Evolutionary conservation across 2,329 filamentous ascomycete species (phyloP).

Genomic region (Alternaria novae-zelandiae): DNA sequence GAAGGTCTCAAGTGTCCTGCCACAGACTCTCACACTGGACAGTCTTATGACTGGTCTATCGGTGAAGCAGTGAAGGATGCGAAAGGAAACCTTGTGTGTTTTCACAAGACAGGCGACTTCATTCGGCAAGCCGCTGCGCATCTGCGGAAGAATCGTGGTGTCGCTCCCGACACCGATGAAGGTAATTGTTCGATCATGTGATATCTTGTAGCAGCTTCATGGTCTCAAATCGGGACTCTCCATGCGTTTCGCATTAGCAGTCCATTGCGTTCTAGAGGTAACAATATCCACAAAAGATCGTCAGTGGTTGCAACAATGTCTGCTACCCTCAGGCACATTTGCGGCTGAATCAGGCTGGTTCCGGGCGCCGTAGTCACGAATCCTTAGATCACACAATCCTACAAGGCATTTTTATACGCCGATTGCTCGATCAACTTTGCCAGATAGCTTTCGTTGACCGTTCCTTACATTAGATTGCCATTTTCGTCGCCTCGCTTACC

Average conservation of each 20-base stretch:
- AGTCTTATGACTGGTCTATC: slow-evolving; percentile 41
- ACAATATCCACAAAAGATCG: not conserved
- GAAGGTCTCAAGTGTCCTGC: slow-evolving; percentile 39
- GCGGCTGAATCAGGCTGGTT: not conserved
- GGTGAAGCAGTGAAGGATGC: slow-evolving; percentile 42
- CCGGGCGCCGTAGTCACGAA: not conserved
- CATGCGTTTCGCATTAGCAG: not conserved
- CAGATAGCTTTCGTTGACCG: not conserved
- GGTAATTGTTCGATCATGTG: not conserved
- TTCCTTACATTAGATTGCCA: not conserved
- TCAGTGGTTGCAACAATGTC: not conserved
- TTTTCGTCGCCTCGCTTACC: slow-evolving; percentile 3
- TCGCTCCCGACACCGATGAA: slow-evolving; percentile 15
- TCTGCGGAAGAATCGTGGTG: slow-evolving; percentile 33
- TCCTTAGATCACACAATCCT: not conserved
- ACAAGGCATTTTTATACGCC: not conserved
- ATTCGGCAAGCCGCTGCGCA: slow-evolving; percentile 42
- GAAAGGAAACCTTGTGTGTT: slow-evolving; percentile 44
- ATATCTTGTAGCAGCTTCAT: not conserved
- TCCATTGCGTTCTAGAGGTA: not conserved
- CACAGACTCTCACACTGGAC: slow-evolving; percentile 43
- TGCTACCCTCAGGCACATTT: not conserved
- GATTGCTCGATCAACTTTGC: not conserved
- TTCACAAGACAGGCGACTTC: slow-evolving; percentile 46
- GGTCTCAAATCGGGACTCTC: not conserved